Evolutionary conservation across 257 asterid genomes (phyloP).

Genomic region (Scutellaria galericulata): DNA sequence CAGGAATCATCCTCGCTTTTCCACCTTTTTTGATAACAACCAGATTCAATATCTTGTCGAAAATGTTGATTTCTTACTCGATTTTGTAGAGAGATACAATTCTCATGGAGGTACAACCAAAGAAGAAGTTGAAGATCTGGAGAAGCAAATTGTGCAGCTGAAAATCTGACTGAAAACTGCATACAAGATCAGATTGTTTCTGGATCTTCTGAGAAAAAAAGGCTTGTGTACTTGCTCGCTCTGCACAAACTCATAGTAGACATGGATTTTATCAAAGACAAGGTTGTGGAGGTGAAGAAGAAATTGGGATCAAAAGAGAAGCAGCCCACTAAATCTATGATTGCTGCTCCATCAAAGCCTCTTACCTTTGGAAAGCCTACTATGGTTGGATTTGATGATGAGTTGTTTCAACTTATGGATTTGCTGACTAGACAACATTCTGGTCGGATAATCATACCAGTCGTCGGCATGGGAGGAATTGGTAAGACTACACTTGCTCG

Average conservation of each 20-base stretch:
- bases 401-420: neutral
- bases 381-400: slow-evolving; percentile 8
- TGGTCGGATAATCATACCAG: no score
- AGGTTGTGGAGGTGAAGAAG: neutral
- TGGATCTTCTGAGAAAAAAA: neutral
- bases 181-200: slow-evolving; percentile 2
- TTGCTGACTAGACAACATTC: no score
- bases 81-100: neutral
- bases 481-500: no score
- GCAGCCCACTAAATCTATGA: neutral
- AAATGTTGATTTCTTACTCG: slow-evolving; percentile 13
- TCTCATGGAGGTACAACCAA: slow-evolving; percentile 1
- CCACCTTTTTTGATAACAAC: neutral
- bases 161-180: slow-evolving; percentile 21
- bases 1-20: neutral
- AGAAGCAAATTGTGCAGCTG: slow-evolving; percentile 15
- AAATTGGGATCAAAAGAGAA: neutral
- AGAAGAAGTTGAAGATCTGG: slow-evolving; percentile 7
- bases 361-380: neutral
- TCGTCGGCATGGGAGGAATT: no score
- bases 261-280: neutral
- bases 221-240: neutral
- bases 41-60: neutral
- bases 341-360: neutral
- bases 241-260: neutral